Percentiles rank a stretch among this genome's conserved stretches.
phyloP scores from a whole-genome alignment of 352 stramenopile genomes.

The Pilasporangium apinafurcum region DNA sequence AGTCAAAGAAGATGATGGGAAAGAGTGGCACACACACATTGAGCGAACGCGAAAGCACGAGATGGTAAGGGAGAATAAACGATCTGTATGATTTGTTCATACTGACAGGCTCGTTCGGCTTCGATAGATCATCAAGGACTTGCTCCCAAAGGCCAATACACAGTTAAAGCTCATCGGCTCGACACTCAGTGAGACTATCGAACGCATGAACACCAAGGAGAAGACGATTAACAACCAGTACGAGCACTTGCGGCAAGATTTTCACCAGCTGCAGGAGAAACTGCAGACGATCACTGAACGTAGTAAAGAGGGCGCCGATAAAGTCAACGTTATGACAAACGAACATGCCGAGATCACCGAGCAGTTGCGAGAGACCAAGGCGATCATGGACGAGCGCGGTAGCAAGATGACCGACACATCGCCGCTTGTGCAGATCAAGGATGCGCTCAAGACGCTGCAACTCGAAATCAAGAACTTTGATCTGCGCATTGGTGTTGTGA shows the following conservation, averaged over 20 bases:
- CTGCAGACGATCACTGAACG: constrained; percentile 49
- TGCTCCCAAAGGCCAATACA: constrained; percentile 45
- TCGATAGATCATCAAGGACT: constrained; percentile 34
- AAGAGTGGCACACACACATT: constrained; percentile 81
- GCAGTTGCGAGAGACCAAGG: constrained; percentile 71
- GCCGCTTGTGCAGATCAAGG: constrained; percentile 81
- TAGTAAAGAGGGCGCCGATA: constrained; percentile 58
- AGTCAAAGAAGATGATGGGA: constrained; percentile 44
- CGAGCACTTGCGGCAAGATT: constrained; percentile 61
- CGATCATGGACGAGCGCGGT: constrained; percentile 69
- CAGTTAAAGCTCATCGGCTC: constrained; percentile 56
- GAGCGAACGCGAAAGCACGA: constrained; percentile 74
- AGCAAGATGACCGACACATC: constrained; percentile 86
- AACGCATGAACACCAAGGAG: constrained; percentile 64
- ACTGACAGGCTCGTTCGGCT: not conserved
- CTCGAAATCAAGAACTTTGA: constrained; percentile 81
- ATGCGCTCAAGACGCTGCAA: constrained; percentile 69
- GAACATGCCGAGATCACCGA: constrained; percentile 68
- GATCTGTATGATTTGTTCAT: not conserved
- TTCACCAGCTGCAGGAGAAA: constrained; percentile 56
- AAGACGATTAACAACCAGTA: constrained; percentile 83
- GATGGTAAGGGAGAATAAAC: constrained; percentile 9
- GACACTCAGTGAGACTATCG: constrained; percentile 51
- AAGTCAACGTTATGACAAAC: constrained; percentile 72
- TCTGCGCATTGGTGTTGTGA: constrained; percentile 73